Base-by-base conservation (phyloP, 306 rosid species). In the Ziziphus jujuba region DNA sequence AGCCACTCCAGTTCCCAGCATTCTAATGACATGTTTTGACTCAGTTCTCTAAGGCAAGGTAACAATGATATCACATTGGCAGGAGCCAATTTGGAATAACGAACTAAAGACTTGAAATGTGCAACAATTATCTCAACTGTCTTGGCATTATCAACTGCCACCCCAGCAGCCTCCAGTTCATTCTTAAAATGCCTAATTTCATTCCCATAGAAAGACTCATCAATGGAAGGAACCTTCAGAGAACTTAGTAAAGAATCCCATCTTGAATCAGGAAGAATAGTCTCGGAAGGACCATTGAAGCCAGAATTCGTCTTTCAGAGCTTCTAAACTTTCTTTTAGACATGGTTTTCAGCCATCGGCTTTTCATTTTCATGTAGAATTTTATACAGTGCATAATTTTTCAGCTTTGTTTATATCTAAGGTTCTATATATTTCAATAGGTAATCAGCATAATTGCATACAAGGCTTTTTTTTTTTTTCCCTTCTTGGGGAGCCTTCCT, bases 121-220 rank as follows among this genome's bases (percentile, higher is more conserved):
- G 49, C 33, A 31, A 35, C 56, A 6, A 76, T 13, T 67, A 63
- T 31, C 25, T 49, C 17, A 61, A n/a, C 31, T 59, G 69, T 25
- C 28, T 62, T 43, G 6, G 50, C 10, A 9, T 20, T 2, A 49
- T 70, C 72, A 56, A 65, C 61, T 16, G 69, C 63, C 40, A 76
- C 80, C 19, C 76, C 76, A 60, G 23, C 12, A 5, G 61, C 60
- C 50, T 65, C 48, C 43, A 64, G 65, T 28, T 69, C 80, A 38
- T 33, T 16, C 5, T 11, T 20, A 52, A 62, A 64, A 15, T 52
- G 12, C 25, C 61, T 5, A 33, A 58, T 58, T 49, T 48, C 28
- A 36, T 25, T 14, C 11, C 44, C 67, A 28, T 76, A 63, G 43
- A 56, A 76, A 12, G 23, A 48, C 58, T 64, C 72, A 21, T 76